Percentiles rank a stretch among this genome's conserved stretches.
phyloP scores from a whole-genome alignment of 257 asterid genomes.

The Schizonepeta tenuifolia region DNA sequence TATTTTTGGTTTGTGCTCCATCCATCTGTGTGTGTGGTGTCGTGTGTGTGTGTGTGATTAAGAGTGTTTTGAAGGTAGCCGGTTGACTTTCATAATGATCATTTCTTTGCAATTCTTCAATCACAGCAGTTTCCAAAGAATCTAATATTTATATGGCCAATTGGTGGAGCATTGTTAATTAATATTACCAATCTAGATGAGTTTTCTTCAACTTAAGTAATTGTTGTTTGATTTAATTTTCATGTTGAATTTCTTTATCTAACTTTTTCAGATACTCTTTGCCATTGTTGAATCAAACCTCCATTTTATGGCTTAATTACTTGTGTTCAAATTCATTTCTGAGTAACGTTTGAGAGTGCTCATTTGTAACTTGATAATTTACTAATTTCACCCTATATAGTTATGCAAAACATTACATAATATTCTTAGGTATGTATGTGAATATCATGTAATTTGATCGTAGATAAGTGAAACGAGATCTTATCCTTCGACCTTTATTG shows the following conservation, averaged over 20 bases:
- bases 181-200: not conserved
- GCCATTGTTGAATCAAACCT: not conserved
- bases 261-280: not conserved
- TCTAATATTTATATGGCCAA: not conserved
- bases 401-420: no score
- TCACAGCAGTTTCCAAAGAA: no score
- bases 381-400: not conserved
- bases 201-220: not conserved
- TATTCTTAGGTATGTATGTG: no score
- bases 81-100: no score
- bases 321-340: not conserved
- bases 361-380: not conserved
- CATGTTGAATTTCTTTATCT: not conserved
- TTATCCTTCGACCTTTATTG: no score
- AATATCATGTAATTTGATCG: not conserved
- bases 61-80: not conserved
- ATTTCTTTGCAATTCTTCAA: no score
- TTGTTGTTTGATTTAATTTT: not conserved
- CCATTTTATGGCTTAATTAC: not conserved
- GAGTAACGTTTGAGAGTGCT: not conserved
- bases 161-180: not conserved
- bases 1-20: not conserved
- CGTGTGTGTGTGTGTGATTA: no score
- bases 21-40: no score
- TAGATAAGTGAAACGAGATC: not conserved